A percentile compares a stretch with the other conserved stretches of the same genome.
Conservation (phyloP, 768 basidiomycete genomes). For the Cubamyces lactineus region DNA sequence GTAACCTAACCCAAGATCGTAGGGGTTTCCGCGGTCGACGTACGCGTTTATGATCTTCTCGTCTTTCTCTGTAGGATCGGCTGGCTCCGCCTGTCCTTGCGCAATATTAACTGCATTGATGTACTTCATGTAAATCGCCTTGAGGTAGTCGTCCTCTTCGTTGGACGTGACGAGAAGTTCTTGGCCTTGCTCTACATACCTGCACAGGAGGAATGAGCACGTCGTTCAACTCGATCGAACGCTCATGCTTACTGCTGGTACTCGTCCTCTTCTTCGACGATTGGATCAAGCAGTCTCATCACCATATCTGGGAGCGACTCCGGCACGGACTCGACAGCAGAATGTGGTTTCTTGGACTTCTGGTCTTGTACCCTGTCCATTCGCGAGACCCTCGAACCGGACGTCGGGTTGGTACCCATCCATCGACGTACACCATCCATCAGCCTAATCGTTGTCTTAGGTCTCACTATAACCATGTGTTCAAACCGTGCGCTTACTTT, state of each 20-base stretch:
- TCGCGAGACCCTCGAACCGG: slow-evolving; percentile 46
- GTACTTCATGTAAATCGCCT: slow-evolving; percentile 26
- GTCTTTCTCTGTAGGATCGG: slow-evolving; percentile 21
- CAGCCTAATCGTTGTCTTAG: slow-evolving; percentile 45
- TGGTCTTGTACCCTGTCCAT: slow-evolving; percentile 41
- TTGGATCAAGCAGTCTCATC: slow-evolving; percentile 58
- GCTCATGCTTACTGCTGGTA: slow-evolving; percentile 62
- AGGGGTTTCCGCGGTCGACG: slow-evolving; percentile 45
- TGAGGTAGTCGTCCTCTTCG: slow-evolving; percentile 31
- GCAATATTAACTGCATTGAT: slow-evolving; percentile 26
- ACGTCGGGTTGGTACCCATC: slow-evolving; percentile 61
- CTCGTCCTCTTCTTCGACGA: slow-evolving; percentile 68
- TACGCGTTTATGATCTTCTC: slow-evolving; percentile 44
- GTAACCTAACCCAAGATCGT: slow-evolving; percentile 38
- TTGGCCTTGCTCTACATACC: slow-evolving; percentile 77
- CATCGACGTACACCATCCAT: slow-evolving; percentile 80
- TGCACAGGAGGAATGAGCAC: slow-evolving; percentile 31
- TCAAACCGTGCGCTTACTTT: slow-evolving; percentile 33
- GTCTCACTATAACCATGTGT: not conserved
- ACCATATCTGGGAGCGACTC: slow-evolving; percentile 64
- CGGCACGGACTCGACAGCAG: slow-evolving; percentile 28
- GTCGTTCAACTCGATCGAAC: not conserved
- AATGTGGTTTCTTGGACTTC: slow-evolving; percentile 25
- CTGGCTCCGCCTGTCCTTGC: slow-evolving; percentile 12
- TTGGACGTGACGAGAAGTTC: slow-evolving; percentile 62